Base-by-base conservation (phyloP, 371 early-diverging fungal genomes). In the Lichtheimia corymbifera region DNA sequence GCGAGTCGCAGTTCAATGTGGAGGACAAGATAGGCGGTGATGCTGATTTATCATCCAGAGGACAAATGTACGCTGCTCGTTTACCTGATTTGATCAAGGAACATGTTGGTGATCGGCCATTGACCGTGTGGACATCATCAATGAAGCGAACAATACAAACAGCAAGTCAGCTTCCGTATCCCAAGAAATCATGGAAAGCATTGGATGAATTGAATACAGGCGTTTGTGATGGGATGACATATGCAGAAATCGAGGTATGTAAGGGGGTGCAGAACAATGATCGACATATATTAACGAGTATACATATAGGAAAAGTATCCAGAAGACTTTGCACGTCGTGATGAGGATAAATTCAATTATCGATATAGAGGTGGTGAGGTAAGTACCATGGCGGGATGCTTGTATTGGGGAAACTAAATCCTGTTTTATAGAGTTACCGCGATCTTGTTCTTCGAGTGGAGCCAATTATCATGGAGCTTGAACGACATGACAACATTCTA, bases 201-300 rank as follows among this genome's bases (percentile, higher is more conserved):
- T 72, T 99, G 69, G 99, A 99, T 76, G 99, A 99, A 74, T 76
- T 99, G 42, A 93, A 97, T 68, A 92, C 96, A 7, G 98, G 99
- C 15, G 90, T 95, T 12, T 99, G 99, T 80, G 99, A 99, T 76
- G 97, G 96, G 22, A 82, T 97, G 82, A 97, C 98, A 9, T 99
- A 99, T 75, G 97, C 96, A 66, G 97, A 98, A 66, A 97, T 99
- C 64, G 96, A 89, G 69, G 88, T 84, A 71, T 70, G 74, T 57
- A 14, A 28, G 15, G 6, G 3, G 24, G 4, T 47, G 9, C 9
- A 9, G 35, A 35, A 9, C 4, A 11, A 2, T 35, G 35, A 11
- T 11, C 0, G 0, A 11, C 11, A 6, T 35, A 9, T 35, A 35
- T 35, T 35, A 9, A 35, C 11, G 9, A 1, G 35, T 2, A 12